Evolutionary conservation across 2,329 filamentous ascomycete genomes (phyloP).

Genomic region (Aspergillus nomiae): DNA sequence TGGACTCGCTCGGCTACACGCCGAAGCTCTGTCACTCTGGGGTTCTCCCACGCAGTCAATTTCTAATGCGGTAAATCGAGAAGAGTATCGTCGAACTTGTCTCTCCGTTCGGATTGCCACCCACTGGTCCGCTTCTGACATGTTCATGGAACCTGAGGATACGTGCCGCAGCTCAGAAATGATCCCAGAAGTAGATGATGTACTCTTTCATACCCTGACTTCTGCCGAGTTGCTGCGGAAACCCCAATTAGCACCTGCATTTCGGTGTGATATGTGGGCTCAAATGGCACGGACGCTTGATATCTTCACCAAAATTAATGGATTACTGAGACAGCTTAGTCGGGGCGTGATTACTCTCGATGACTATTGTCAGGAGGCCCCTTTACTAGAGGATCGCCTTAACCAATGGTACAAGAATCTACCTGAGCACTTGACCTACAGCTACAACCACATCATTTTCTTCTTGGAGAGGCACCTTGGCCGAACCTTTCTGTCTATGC

Average conservation of each 20-base stretch:
- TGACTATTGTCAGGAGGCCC: slow-evolving; percentile 18
- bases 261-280: slow-evolving; percentile 24
- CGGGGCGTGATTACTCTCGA: slow-evolving; percentile 16
- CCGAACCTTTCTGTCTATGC: slow-evolving; percentile 25
- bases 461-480: slow-evolving; percentile 18
- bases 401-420: slow-evolving; percentile 19
- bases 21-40: slow-evolving; percentile 17
- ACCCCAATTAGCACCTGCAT: not conserved
- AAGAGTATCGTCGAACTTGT: slow-evolving; percentile 23
- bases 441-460: slow-evolving; percentile 15
- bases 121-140: slow-evolving; percentile 23
- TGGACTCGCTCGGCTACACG: slow-evolving; percentile 23
- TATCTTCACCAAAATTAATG: slow-evolving; percentile 21
- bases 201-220: slow-evolving; percentile 16
- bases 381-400: slow-evolving; percentile 12
- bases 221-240: slow-evolving; percentile 9
- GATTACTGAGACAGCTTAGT: slow-evolving; percentile 18
- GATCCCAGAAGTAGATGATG: slow-evolving; percentile 21
- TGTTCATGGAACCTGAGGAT: slow-evolving; percentile 19
- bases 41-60: not conserved
- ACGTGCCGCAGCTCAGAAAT: slow-evolving; percentile 5
- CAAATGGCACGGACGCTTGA: slow-evolving; percentile 22
- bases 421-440: slow-evolving; percentile 17
- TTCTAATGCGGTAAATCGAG: slow-evolving; percentile 7
- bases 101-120: slow-evolving; percentile 23